These are phyloP conservation scores for Boletus mariae DNA, from an alignment of 1,284 basidiomycete genomes.

Conservation along the genomic window DNA sequence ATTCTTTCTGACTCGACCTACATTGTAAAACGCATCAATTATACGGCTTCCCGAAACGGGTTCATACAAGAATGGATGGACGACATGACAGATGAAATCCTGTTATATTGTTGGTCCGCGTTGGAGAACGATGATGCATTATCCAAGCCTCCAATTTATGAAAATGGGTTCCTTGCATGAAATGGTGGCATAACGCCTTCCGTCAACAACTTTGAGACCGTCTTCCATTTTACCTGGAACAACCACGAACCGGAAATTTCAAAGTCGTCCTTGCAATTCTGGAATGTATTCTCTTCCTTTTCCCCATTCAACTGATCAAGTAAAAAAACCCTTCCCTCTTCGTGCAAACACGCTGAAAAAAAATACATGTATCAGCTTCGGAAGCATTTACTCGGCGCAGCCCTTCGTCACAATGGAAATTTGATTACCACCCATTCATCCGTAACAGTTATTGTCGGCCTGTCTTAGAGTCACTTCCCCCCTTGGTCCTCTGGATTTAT, in stretches of 20 bases:
- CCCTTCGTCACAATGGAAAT: slow-evolving; percentile 5
- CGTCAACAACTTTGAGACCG: slow-evolving; percentile 13
- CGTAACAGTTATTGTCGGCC: slow-evolving; percentile 7
- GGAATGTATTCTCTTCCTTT: not conserved
- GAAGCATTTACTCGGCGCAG: not conserved
- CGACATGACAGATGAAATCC: slow-evolving; percentile 22
- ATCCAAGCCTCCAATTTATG: slow-evolving; percentile 23
- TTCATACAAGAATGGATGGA: slow-evolving; percentile 23
- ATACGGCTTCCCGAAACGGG: not conserved
- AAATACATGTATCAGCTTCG: slow-evolving; percentile 12
- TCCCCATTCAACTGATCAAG: slow-evolving; percentile 15
- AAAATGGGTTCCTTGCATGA: slow-evolving; percentile 12
- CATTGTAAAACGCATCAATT: not conserved
- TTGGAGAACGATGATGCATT: slow-evolving; percentile 28
- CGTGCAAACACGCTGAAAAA: slow-evolving; percentile 10
- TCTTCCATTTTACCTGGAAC: slow-evolving; percentile 20
- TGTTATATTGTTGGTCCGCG: slow-evolving; percentile 22
- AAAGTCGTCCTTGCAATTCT: slow-evolving; percentile 9
- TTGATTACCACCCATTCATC: slow-evolving; percentile 5
- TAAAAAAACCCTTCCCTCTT: slow-evolving; percentile 17
- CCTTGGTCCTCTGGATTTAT: slow-evolving; percentile 18
- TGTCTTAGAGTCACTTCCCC: slow-evolving; percentile 22
- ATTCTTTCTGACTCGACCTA: slow-evolving; percentile 27
- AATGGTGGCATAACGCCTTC: slow-evolving; percentile 23
- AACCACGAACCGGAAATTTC: slow-evolving; percentile 23